phyloP scores from a whole-genome alignment of 306 rosid genomes.

The Ormosia emarginata region DNA sequence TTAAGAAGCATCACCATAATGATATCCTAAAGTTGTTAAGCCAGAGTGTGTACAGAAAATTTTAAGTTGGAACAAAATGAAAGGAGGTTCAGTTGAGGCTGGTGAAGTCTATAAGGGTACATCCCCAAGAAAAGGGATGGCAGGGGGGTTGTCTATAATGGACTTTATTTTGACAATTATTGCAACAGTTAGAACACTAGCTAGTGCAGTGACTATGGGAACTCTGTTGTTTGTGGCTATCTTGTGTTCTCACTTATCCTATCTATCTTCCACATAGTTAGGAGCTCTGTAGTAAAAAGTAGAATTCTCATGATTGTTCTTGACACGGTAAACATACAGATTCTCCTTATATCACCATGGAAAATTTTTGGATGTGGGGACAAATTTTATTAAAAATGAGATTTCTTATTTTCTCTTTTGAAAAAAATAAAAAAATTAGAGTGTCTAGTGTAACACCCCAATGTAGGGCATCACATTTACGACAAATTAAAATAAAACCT shows the following conservation, averaged over 20 bases:
- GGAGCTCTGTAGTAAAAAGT: conserved; percentile 31
- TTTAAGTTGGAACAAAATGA: conserved; percentile 7
- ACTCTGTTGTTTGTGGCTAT: conserved; percentile 54
- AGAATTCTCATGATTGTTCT: conserved; percentile 44
- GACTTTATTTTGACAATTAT: conserved; percentile 41
- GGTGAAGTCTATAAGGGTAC: conserved; percentile 21
- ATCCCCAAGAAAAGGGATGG: conserved; percentile 17
- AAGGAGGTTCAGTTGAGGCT: conserved; percentile 13
- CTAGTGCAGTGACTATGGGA: conserved; percentile 38
- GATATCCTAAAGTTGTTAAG: no score
- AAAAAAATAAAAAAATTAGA: no score
- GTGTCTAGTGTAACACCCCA: no score
- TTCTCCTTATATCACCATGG: neutral
- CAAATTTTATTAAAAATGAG: no score
- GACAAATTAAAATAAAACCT: no score
- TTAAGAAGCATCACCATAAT: neutral
- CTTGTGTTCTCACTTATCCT: conserved; percentile 49
- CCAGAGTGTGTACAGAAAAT: neutral
- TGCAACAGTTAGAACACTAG: conserved; percentile 36
- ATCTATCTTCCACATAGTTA: conserved; percentile 54
- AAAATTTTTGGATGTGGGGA: neutral
- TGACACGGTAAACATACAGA: conserved; percentile 49
- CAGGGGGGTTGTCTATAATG: conserved; percentile 42
- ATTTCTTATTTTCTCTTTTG: neutral
- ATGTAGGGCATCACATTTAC: no score